These are phyloP conservation scores for Physcomitrellopsis africana DNA, from an alignment of 225 moss, liverwort and hornwort species.

Conservation along the genomic window DNA sequence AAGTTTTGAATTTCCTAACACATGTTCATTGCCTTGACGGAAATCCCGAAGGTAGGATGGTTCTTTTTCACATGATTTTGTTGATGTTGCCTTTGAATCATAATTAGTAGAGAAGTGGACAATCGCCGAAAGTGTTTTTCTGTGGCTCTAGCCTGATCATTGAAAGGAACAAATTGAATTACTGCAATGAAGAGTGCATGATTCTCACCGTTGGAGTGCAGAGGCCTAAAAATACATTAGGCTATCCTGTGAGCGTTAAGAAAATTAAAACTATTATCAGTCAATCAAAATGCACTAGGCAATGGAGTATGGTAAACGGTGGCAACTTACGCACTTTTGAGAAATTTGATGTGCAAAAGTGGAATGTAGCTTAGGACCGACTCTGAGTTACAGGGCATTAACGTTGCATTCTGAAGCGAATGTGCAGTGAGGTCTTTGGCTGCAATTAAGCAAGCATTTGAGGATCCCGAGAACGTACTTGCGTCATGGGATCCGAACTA, in stretches of 20 bases:
- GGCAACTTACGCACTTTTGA: neutral
- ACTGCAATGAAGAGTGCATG: neutral
- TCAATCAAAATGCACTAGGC: neutral
- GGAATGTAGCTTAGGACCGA: neutral
- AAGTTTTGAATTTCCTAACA: neutral
- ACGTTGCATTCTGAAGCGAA: neutral
- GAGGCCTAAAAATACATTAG: neutral
- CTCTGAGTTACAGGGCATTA: neutral
- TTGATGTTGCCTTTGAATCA: neutral
- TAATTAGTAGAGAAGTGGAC: neutral
- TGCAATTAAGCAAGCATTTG: conserved; percentile 37
- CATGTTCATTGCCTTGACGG: conserved; percentile 23
- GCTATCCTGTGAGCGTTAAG: neutral
- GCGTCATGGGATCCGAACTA: conserved; percentile 46
- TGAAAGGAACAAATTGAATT: no score
- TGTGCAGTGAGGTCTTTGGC: conserved; percentile 42
- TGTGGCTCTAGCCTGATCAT: no score
- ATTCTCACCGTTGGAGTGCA: neutral
- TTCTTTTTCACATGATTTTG: neutral
- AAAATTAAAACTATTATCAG: neutral
- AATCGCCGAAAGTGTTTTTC: neutral
- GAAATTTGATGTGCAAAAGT: neutral
- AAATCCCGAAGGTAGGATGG: conserved; percentile 35
- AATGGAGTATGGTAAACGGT: neutral
- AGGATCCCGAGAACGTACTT: conserved; percentile 45